Conservation (phyloP, 352 stramenopile species). For the Globisporangium yorkense region DNA sequence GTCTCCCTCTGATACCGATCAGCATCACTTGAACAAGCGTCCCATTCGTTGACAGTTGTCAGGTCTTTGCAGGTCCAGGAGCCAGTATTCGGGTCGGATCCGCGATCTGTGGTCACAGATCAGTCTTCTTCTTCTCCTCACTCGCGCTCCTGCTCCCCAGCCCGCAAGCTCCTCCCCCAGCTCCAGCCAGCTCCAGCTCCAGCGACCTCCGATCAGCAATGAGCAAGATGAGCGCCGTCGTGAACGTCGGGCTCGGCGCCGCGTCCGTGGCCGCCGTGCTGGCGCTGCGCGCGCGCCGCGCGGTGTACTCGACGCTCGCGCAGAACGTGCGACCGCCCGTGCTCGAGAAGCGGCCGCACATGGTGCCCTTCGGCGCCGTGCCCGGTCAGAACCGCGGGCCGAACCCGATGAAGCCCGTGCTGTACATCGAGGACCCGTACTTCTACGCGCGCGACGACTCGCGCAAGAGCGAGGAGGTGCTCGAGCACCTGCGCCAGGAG, state of each 20-base stretch:
- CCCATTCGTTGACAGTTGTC: background rate
- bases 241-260: constrained; percentile 53
- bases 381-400: constrained; percentile 70
- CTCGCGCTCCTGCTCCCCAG: background rate
- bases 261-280: constrained; percentile 50
- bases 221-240: constrained; percentile 37
- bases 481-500: constrained; percentile 90
- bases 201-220: constrained; percentile 15
- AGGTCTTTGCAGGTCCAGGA: background rate
- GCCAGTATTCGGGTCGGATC: background rate
- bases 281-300: constrained; percentile 46
- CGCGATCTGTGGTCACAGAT: background rate
- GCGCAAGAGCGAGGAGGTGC: constrained; percentile 88
- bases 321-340: constrained; percentile 41
- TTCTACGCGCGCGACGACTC: constrained; percentile 94
- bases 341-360: constrained; percentile 67
- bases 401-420: constrained; percentile 86
- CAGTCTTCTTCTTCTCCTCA: background rate
- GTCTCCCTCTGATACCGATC: background rate
- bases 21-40: no score
- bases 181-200: background rate
- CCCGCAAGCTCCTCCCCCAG: background rate
- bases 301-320: constrained; percentile 52
- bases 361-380: constrained; percentile 81
- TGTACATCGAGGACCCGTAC: constrained; percentile 91